Evolutionary conservation across 108 stramenopile genomes (phyloP).

Genomic region (Pseudonitzschia pungens): DNA sequence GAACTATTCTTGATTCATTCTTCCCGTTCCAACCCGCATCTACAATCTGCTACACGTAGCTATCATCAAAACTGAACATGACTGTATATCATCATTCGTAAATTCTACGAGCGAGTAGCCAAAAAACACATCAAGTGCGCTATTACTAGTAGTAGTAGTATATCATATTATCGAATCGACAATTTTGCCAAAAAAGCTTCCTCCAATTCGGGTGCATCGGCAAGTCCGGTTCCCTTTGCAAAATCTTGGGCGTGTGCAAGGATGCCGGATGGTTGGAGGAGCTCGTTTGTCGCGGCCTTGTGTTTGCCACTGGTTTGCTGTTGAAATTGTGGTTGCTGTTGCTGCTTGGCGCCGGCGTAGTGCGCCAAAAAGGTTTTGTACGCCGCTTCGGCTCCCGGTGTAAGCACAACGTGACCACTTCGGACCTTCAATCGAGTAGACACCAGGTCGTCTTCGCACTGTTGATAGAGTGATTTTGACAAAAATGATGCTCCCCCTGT

Average conservation of each 20-base stretch:
- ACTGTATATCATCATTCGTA: too few relatives aligned
- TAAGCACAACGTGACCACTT: constrained; percentile 37
- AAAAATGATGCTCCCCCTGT: too few relatives aligned
- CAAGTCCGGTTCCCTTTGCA: constrained; percentile 17
- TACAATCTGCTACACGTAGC: too few relatives aligned
- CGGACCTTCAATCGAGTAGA: constrained; percentile 21
- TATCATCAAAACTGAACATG: too few relatives aligned
- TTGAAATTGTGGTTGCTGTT: too few relatives aligned
- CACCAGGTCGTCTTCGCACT: constrained; percentile 10
- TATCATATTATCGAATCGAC: constrained; percentile 16
- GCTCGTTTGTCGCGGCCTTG: background rate
- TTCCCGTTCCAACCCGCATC: too few relatives aligned
- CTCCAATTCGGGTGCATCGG: constrained; percentile 23
- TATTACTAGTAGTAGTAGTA: too few relatives aligned
- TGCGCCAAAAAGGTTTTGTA: constrained; percentile 39
- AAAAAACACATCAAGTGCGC: too few relatives aligned
- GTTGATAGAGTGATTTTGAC: constrained; percentile 6
- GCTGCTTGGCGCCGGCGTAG: too few relatives aligned
- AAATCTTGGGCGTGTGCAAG: constrained; percentile 18
- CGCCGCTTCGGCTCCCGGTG: constrained; percentile 38
- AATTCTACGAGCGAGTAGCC: too few relatives aligned
- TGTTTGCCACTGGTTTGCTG: too few relatives aligned
- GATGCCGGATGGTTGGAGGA: constrained; percentile 19
- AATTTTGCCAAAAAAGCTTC: constrained; percentile 20
- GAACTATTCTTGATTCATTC: too few relatives aligned